These are phyloP conservation scores for Talaromyces funiculosus DNA, from an alignment of 2,329 filamentous ascomycete genomes.

Conservation along the genomic window DNA sequence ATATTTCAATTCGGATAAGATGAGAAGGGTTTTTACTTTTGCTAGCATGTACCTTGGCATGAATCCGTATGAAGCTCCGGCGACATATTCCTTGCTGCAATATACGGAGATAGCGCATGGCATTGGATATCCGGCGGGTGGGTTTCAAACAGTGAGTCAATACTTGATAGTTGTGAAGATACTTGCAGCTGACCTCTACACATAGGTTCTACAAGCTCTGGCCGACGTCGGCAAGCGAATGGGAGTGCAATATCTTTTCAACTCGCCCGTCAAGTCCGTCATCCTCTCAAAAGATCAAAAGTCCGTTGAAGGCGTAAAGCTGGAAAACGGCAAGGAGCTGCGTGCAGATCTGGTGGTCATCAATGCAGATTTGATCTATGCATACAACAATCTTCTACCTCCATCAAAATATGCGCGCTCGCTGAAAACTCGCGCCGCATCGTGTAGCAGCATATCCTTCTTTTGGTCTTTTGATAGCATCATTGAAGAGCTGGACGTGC, in stretches of 20 bases:
- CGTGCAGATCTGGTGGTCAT: not conserved
- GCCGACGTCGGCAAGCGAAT: not conserved
- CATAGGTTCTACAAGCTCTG: not conserved
- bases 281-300: not conserved
- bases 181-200: not conserved
- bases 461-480: not conserved
- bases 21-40: not conserved
- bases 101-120: not conserved
- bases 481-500: not conserved
- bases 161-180: not conserved
- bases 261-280: not conserved
- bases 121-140: not conserved
- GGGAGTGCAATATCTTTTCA: not conserved
- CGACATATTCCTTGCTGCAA: not conserved
- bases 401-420: not conserved
- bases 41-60: not conserved
- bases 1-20: conserved; percentile 51
- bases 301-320: not conserved
- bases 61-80: not conserved
- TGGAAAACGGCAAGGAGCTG: not conserved
- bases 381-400: not conserved
- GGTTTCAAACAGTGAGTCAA: not conserved
- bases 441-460: not conserved
- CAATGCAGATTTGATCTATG: not conserved
- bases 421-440: not conserved